A percentile compares a stretch with the other conserved stretches of the same genome.
Conservation (phyloP, 2,329 filamentous ascomycete species). For the Clonostachys byssicola region DNA sequence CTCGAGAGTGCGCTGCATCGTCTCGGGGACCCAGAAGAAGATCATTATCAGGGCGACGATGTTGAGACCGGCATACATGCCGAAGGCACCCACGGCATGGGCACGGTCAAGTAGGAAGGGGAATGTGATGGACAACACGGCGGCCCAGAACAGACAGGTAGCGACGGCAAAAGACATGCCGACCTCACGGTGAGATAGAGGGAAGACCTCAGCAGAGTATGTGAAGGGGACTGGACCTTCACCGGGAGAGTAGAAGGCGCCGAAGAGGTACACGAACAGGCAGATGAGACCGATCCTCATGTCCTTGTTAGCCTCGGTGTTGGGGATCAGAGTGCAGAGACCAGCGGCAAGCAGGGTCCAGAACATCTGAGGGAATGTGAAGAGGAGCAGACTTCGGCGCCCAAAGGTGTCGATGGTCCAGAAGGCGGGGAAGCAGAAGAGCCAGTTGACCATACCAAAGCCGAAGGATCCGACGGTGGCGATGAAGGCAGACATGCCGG, state of each 20-base stretch:
- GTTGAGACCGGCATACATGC: constrained; percentile 51
- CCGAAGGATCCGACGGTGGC: constrained; percentile 46
- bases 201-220: constrained; percentile 61
- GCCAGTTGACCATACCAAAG: constrained; percentile 54
- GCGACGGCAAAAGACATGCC: constrained; percentile 62
- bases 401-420: constrained; percentile 67
- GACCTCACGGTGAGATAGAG: constrained; percentile 58
- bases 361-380: constrained; percentile 63
- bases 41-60: constrained; percentile 49
- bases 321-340: constrained; percentile 27
- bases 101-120: constrained; percentile 36
- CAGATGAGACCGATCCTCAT: constrained; percentile 50
- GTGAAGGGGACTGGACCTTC: constrained; percentile 61
- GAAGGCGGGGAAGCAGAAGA: constrained; percentile 63
- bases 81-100: constrained; percentile 31
- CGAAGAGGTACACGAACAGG: constrained; percentile 62
- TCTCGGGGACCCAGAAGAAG: constrained; percentile 49
- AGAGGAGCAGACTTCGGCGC: constrained; percentile 55
- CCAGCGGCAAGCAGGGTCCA: constrained; percentile 48
- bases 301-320: constrained; percentile 8
- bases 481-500: constrained; percentile 48
- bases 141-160: constrained; percentile 51
- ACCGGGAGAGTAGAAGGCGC: constrained; percentile 60
- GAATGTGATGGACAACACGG: constrained; percentile 45
- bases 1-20: constrained; percentile 47